These are phyloP conservation scores for Cladorrhinum sp. DNA, from an alignment of 2,329 filamentous ascomycete genomes.

Conservation along the genomic window DNA sequence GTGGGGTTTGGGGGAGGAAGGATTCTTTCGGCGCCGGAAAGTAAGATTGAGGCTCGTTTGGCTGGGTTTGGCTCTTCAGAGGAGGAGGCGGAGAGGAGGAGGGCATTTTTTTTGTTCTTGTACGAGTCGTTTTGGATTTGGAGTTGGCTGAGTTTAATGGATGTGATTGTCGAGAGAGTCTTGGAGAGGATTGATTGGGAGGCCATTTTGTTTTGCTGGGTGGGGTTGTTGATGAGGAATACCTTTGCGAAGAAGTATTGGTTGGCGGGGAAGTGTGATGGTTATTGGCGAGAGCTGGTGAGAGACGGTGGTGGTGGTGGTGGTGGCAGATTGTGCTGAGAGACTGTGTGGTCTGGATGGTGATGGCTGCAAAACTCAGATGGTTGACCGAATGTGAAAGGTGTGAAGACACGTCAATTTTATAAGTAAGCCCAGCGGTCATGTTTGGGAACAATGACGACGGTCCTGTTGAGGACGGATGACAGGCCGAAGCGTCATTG, in stretches of 20 bases:
- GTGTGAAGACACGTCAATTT: not conserved
- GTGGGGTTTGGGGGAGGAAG: too few relatives aligned
- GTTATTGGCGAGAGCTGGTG: too few relatives aligned
- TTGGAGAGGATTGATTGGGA: constrained; percentile 44
- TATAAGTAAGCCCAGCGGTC: not conserved
- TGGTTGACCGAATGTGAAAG: not conserved
- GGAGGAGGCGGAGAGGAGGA: constrained; percentile 34
- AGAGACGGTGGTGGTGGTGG: too few relatives aligned
- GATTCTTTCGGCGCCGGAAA: constrained; percentile 37
- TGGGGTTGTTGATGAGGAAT: too few relatives aligned
- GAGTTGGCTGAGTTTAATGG: constrained; percentile 56
- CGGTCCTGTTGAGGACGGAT: not conserved
- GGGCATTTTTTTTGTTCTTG: constrained; percentile 42
- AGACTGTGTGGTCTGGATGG: too few relatives aligned
- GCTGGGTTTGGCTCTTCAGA: constrained; percentile 24
- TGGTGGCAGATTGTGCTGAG: too few relatives aligned
- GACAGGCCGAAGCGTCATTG: not conserved
- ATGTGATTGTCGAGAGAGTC: constrained; percentile 53
- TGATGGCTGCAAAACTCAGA: too few relatives aligned
- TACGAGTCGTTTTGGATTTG: constrained; percentile 49
- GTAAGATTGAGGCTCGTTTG: constrained; percentile 34
- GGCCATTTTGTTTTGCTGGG: constrained; percentile 30
- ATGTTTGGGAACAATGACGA: not conserved
- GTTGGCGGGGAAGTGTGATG: too few relatives aligned
- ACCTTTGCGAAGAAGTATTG: not conserved